Conservation (phyloP, 106 monocot species). For the Gastrodia elata region DNA sequence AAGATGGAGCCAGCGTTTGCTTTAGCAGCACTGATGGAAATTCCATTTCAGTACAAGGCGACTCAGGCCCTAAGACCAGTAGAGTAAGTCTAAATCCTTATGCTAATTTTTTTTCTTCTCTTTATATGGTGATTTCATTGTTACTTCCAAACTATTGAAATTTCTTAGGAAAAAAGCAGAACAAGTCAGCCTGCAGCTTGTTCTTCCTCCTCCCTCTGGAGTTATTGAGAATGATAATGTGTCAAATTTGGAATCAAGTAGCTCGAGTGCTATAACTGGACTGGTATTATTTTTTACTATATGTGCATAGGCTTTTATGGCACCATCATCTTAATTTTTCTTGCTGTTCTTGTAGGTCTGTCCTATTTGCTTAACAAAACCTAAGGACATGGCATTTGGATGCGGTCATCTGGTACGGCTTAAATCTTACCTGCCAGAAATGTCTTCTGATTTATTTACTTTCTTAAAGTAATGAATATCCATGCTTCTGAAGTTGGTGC, state of each 20-base stretch:
- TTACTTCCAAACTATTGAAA: background rate
- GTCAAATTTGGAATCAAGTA: slow-evolving; percentile 24
- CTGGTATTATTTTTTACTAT: slow-evolving; percentile 30
- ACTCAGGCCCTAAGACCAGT: slow-evolving; percentile 43
- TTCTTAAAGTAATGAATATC: background rate
- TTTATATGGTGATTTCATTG: background rate
- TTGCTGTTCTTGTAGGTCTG: slow-evolving; percentile 42
- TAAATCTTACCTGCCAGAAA: background rate
- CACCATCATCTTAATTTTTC: background rate
- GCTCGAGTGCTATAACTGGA: slow-evolving; percentile 27
- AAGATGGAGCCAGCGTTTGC: slow-evolving; percentile 91
- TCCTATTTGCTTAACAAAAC: slow-evolving; percentile 82
- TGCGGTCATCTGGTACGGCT: slow-evolving; percentile 63
- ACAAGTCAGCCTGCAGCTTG: slow-evolving; percentile 5
- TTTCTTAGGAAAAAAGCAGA: slow-evolving; percentile 30
- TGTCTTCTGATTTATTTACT: background rate
- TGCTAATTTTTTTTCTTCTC: background rate
- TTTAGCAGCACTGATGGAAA: slow-evolving; percentile 94
- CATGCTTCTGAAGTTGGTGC: background rate
- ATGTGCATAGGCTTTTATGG: background rate
- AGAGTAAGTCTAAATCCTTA: slow-evolving; percentile 23
- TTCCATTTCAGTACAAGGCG: slow-evolving; percentile 82
- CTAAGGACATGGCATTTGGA: slow-evolving; percentile 90
- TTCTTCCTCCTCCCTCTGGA: slow-evolving; percentile 62
- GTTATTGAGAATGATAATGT: slow-evolving; percentile 68